Percentiles rank a stretch among this genome's conserved stretches.
Conservation (phyloP, 345 rosid species). For the Capsella bursapastoris region DNA sequence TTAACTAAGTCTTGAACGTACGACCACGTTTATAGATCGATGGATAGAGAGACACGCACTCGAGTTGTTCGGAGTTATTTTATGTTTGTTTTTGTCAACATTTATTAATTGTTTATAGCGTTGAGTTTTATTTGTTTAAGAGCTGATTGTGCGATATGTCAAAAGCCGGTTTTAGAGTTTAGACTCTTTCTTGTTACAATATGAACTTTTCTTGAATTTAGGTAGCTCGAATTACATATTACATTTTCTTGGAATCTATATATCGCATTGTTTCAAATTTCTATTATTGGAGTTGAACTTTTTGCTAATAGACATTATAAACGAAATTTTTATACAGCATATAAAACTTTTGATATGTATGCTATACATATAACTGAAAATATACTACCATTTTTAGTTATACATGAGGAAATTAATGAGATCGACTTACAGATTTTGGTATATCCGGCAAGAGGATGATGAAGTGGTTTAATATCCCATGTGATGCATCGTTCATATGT, state of each 20-base stretch:
- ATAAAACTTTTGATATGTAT: background rate
- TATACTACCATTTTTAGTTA: background rate
- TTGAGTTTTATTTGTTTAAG: conserved; percentile 17
- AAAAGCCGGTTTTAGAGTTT: conserved; percentile 6
- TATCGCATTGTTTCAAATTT: background rate
- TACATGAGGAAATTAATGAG: conserved; percentile 4
- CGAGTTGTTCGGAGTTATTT: background rate
- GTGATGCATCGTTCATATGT: conserved; percentile 19
- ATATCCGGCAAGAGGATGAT: background rate
- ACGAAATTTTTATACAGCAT: background rate
- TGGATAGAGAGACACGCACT: conserved; percentile 8
- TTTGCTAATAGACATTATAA: background rate
- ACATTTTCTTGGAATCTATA: background rate
- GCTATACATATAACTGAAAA: background rate
- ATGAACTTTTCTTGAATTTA: conserved; percentile 1
- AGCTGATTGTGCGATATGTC: background rate
- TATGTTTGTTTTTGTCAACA: conserved; percentile 22
- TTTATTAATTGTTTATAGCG: conserved; percentile 18
- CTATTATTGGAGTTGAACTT: background rate
- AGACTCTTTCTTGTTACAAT: background rate
- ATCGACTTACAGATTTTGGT: background rate
- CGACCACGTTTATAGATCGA: conserved; percentile 11
- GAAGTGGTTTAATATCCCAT: conserved; percentile 1
- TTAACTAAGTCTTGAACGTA: background rate
- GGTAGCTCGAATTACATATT: background rate